Percentiles rank a stretch among this genome's conserved stretches.
Evolutionary conservation across 1,139 yeast genomes (phyloP).

Genomic region (Yamadazyma oceani): DNA sequence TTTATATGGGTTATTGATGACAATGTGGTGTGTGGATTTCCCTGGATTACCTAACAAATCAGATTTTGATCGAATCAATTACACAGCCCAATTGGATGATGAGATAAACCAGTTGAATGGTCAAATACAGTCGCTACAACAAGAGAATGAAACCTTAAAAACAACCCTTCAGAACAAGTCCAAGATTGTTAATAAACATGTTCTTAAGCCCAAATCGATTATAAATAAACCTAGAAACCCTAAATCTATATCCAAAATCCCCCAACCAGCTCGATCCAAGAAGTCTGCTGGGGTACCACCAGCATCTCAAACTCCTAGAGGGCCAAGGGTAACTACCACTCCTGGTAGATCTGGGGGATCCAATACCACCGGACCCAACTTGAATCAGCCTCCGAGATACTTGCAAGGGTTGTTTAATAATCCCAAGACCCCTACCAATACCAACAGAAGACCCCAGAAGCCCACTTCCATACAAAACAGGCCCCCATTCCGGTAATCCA

Average conservation of each 20-base stretch:
- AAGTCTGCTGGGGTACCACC: no score
- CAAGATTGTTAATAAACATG: constrained; percentile 7
- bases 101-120: constrained; percentile 24
- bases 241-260: constrained; percentile 1
- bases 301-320: background rate
- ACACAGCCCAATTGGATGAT: constrained; percentile 26
- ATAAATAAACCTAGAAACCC: constrained; percentile 4
- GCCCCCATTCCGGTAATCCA: constrained; percentile 26
- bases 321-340: background rate
- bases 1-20: constrained; percentile 59
- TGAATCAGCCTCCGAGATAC: constrained; percentile 47
- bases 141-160: constrained; percentile 29
- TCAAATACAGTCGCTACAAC: constrained; percentile 23
- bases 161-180: constrained; percentile 18
- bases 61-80: constrained; percentile 35
- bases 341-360: background rate
- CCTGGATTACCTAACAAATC: constrained; percentile 41
- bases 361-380: constrained; percentile 32
- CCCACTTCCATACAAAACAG: constrained; percentile 5
- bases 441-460: constrained; percentile 3
- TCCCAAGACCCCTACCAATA: constrained; percentile 13
- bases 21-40: constrained; percentile 68
- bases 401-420: constrained; percentile 40
- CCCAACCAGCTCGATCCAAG: background rate
- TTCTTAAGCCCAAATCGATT: constrained; percentile 10